Base-by-base conservation (phyloP, 2,329 filamentous ascomycete species). In the Aspergillus candidus region DNA sequence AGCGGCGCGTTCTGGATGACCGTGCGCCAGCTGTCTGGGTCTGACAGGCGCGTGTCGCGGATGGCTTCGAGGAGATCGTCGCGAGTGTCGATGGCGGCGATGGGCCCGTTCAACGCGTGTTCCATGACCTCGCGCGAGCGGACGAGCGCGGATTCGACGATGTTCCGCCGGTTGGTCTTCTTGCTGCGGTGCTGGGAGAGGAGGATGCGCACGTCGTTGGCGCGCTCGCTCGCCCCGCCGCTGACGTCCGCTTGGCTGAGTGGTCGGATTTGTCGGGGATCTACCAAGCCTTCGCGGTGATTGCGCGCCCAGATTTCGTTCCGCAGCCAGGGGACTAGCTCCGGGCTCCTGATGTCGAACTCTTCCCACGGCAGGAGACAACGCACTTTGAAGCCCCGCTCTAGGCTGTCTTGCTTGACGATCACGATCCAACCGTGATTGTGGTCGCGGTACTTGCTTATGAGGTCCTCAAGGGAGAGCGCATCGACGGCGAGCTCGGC, bases 381-480 rank as follows among this genome's bases (percentile, higher is more conserved):
- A 60, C 85, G 87, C 51, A 95, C 78, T 67, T 94, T 94, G 38
- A 94, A 68, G 3, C 74, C 74, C 14, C 70, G 62, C 36, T 71
- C 69, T 40, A 77, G 75, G 39, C 75, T 68, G 72, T 82, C 57
- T 67, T 82, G 67, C 62, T 95, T 94, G 58, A 95, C 83, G 49
- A 94, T 85, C 32, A 96, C 80, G 47, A 95, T 81, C 88, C 90
- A 97, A 18, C 79, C 84, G 63, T 94, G 86, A 22, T 89, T 85
- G 11, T 84, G 77, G 58, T 94, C 85, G 58, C 83, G 83, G 22
- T 82, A 79, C 11, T 88, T 73, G 10, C 58, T 56, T 33, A 69
- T 54, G 27, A 95, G 72, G 49, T 93, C 87, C 71, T 95, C 88
- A 0, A 86, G 77, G 0, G 85, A 88, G 13, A 83, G 78, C 1